Conservation (phyloP, 1,139 yeast genomes). For the Candida glucosophila region DNA sequence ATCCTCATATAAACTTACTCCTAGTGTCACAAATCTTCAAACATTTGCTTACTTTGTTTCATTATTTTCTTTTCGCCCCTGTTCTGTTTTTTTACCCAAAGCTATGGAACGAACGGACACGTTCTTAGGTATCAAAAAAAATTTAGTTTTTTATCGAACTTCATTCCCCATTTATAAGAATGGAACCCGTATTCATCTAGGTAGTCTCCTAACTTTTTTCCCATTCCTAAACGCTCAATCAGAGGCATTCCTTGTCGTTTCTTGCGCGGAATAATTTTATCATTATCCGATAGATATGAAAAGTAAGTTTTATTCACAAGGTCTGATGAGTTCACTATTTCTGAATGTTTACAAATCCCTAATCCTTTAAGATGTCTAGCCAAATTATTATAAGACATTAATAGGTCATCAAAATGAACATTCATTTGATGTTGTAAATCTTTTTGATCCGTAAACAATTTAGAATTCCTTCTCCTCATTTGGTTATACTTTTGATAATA, state of each 20-base stretch:
- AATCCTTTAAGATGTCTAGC: slow-evolving; percentile 10
- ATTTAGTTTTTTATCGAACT: slow-evolving; percentile 16
- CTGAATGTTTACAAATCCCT: slow-evolving; percentile 26
- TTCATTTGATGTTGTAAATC: slow-evolving; percentile 18
- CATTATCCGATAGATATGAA: slow-evolving; percentile 2
- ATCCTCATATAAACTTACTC: too few relatives aligned
- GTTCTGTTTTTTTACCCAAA: too few relatives aligned
- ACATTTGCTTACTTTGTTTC: too few relatives aligned
- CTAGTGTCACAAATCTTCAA: too few relatives aligned
- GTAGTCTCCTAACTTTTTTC: slow-evolving; percentile 25
- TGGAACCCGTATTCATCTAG: slow-evolving; percentile 13
- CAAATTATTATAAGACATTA: slow-evolving; percentile 11
- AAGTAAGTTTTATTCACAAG: slow-evolving; percentile 3
- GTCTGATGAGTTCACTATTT: slow-evolving; percentile 15
- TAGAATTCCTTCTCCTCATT: slow-evolving; percentile 8
- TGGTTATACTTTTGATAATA: slow-evolving; percentile 12
- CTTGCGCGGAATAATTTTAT: slow-evolving; percentile 4
- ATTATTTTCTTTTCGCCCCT: too few relatives aligned
- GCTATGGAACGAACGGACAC: too few relatives aligned
- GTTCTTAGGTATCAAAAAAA: slow-evolving; percentile 7
- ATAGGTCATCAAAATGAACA: slow-evolving; percentile 13
- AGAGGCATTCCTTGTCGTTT: slow-evolving; percentile 14
- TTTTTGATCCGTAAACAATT: slow-evolving; percentile 8
- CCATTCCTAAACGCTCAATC: slow-evolving; percentile 21
- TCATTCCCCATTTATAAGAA: slow-evolving; percentile 23